A percentile compares a stretch with the other conserved stretches of the same genome.
Evolutionary conservation across 2,329 filamentous ascomycete genomes (phyloP).

Genomic region (Cordyceps javanica): DNA sequence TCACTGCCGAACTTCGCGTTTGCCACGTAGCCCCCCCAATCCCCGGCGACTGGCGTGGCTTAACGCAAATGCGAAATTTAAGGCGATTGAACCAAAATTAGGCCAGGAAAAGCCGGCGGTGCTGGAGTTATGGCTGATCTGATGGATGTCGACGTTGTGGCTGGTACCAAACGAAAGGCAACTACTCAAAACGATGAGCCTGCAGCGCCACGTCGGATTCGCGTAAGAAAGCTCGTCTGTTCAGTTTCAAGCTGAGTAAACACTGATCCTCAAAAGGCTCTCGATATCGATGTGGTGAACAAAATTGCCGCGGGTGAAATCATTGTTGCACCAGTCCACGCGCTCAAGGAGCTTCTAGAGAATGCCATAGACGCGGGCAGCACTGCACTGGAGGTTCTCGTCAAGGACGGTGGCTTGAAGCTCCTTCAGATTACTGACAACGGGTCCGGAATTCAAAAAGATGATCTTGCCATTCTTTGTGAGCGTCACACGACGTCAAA

Average conservation of each 20-base stretch:
- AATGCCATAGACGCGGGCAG: slow-evolving; percentile 97
- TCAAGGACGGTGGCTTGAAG: slow-evolving; percentile 94
- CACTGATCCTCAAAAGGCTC: slow-evolving; percentile 48
- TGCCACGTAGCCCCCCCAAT: not conserved
- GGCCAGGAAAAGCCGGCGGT: not conserved
- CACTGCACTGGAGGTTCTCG: slow-evolving; percentile 80
- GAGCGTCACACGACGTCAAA: slow-evolving; percentile 97
- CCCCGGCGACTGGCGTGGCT: not conserved
- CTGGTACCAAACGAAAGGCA: slow-evolving; percentile 46
- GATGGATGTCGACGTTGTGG: slow-evolving; percentile 39
- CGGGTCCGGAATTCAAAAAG: slow-evolving; percentile 91
- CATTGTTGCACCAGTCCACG: slow-evolving; percentile 93
- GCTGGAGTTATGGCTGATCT: slow-evolving; percentile 26
- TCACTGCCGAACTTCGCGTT: not conserved
- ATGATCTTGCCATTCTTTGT: slow-evolving; percentile 86
- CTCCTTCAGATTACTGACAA: slow-evolving; percentile 96
- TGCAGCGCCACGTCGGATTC: slow-evolving; percentile 42
- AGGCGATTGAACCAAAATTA: not conserved
- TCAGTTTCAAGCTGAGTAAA: not conserved
- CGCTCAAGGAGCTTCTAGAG: slow-evolving; percentile 92
- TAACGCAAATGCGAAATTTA: not conserved
- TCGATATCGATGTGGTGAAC: slow-evolving; percentile 91
- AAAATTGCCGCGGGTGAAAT: slow-evolving; percentile 98
- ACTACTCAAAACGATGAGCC: slow-evolving; percentile 30
- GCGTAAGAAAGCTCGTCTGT: slow-evolving; percentile 28